Percentiles rank a stretch among this genome's conserved stretches.
Evolutionary conservation across 1,284 basidiomycete genomes (phyloP).

Genomic region (Cryptococcus neoformans): DNA sequence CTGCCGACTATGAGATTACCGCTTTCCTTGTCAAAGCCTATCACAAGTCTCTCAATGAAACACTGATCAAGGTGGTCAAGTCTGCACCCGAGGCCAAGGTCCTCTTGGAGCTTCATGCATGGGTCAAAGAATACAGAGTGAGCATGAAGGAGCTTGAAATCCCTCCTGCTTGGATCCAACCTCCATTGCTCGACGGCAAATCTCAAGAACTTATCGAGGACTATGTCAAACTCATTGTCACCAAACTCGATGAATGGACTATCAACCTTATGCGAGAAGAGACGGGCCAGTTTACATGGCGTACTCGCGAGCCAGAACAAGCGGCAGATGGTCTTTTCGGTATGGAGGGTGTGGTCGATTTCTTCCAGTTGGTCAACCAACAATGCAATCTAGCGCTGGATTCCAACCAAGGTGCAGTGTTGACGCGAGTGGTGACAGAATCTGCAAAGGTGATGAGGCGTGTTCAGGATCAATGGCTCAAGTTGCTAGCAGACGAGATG

Average conservation of each 20-base stretch:
- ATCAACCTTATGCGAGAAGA: constrained; percentile 91
- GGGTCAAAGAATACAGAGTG: constrained; percentile 92
- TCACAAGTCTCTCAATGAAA: constrained; percentile 80
- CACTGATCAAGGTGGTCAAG: constrained; percentile 67
- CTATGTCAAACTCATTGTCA: constrained; percentile 88
- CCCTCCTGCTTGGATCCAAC: constrained; percentile 74
- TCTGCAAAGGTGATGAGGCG: constrained; percentile 83
- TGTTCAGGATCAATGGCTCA: constrained; percentile 87
- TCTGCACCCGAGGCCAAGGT: constrained; percentile 81
- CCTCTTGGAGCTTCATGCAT: constrained; percentile 81
- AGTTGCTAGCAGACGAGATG: constrained; percentile 77
- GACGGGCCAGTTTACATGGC: constrained; percentile 74
- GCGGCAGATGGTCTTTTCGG: constrained; percentile 88
- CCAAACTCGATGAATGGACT: constrained; percentile 97
- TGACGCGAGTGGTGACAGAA: constrained; percentile 87
- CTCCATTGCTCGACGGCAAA: constrained; percentile 87
- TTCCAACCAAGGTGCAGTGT: constrained; percentile 90
- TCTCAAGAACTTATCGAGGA: constrained; percentile 93
- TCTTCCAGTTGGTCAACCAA: constrained; percentile 99
- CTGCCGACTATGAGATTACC: constrained; percentile 85
- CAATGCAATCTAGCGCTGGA: constrained; percentile 94
- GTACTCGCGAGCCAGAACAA: constrained; percentile 81
- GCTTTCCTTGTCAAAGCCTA: constrained; percentile 83
- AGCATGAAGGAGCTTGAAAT: constrained; percentile 93
- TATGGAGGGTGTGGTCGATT: constrained; percentile 86